A percentile compares a stretch with the other conserved stretches of the same genome.
phyloP scores from a whole-genome alignment of 805 yeast genomes.

The Yarrowia divulgata region DNA sequence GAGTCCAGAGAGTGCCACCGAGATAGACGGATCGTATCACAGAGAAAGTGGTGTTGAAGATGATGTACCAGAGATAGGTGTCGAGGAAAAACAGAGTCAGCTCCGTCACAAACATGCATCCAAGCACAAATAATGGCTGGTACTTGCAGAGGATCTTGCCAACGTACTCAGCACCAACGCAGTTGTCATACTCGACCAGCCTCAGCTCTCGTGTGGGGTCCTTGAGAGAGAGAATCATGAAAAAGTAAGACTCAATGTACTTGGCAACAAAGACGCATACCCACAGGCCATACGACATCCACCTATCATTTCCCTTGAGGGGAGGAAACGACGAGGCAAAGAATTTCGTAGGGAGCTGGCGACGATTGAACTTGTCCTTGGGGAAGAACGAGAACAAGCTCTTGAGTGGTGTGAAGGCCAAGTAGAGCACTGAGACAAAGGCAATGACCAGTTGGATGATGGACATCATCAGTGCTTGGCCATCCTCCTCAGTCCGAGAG shows the following conservation, averaged over 20 bases:
- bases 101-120: conserved; percentile 92
- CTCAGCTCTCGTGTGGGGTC: conserved; percentile 94
- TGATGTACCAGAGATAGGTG: conserved; percentile 98
- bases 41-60: conserved; percentile 92
- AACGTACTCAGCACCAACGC: conserved; percentile 94
- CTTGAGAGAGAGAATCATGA: conserved; percentile 84
- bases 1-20: conserved; percentile 98
- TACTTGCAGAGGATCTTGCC: conserved; percentile 73
- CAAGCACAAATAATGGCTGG: conserved; percentile 88
- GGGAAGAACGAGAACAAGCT: conserved; percentile 94
- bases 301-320: conserved; percentile 88
- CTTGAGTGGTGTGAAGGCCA: conserved; percentile 94
- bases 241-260: conserved; percentile 87
- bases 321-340: conserved; percentile 90
- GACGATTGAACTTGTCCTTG: conserved; percentile 77
- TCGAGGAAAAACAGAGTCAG: conserved; percentile 95
- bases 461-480: conserved; percentile 62
- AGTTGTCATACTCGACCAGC: conserved; percentile 84
- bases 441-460: conserved; percentile 62
- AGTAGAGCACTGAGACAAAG: conserved; percentile 81
- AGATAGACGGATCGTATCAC: conserved; percentile 97
- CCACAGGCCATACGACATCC: conserved; percentile 96
- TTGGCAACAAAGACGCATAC: conserved; percentile 86
- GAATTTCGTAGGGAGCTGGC: conserved; percentile 90
- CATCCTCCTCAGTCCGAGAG: conserved; percentile 52